A percentile compares a stretch with the other conserved stretches of the same genome.
These are phyloP conservation scores for Salmacisia buchloeana DNA, from an alignment of 1,284 basidiomycete genomes.

Conservation along the genomic window DNA sequence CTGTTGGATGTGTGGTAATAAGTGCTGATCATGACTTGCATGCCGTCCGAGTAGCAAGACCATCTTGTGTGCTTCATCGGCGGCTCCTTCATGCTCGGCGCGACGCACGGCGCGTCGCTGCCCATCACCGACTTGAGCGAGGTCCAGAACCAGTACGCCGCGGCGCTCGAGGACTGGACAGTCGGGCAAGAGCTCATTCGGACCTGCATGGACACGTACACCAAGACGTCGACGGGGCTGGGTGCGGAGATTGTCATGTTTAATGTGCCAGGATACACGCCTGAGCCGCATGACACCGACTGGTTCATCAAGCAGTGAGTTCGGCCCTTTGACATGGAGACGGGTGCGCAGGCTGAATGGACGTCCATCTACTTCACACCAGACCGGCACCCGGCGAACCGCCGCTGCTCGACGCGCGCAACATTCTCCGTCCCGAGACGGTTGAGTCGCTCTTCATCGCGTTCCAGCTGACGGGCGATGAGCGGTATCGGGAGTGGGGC, in stretches of 20 bases:
- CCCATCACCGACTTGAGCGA: slow-evolving; percentile 20
- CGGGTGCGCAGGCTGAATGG: background rate
- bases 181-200: slow-evolving; percentile 74
- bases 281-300: slow-evolving; percentile 24
- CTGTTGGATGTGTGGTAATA: background rate
- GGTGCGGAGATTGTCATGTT: slow-evolving; percentile 51
- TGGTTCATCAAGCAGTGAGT: slow-evolving; percentile 44
- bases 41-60: slow-evolving; percentile 79
- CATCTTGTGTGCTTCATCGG: slow-evolving; percentile 93
- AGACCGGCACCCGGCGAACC: slow-evolving; percentile 22
- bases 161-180: slow-evolving; percentile 62
- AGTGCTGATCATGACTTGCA: background rate
- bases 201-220: slow-evolving; percentile 80
- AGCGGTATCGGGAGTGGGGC: slow-evolving; percentile 72
- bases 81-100: slow-evolving; percentile 82
- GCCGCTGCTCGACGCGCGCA: slow-evolving; percentile 73
- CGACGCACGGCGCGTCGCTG: slow-evolving; percentile 56
- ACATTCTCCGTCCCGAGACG: slow-evolving; percentile 84
- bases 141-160: slow-evolving; percentile 8
- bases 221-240: slow-evolving; percentile 66
- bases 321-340: background rate
- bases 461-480: slow-evolving; percentile 73
- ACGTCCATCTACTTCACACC: background rate
- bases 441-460: slow-evolving; percentile 89
- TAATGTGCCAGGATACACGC: slow-evolving; percentile 15